phyloP scores from a whole-genome alignment of 306 rosid species.

The Parietaria judaica region DNA sequence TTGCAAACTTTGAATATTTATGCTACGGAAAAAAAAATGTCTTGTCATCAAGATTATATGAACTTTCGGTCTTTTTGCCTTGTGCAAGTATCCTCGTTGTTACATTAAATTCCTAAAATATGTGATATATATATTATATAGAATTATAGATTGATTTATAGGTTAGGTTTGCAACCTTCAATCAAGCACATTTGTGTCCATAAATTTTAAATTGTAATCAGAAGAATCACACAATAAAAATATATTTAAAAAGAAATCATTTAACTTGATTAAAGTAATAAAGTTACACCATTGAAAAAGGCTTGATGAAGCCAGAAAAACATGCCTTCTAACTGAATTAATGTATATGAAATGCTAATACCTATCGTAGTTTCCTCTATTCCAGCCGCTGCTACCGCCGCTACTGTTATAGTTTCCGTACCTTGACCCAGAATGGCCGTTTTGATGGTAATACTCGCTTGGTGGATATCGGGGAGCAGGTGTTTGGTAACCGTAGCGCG shows the following conservation, averaged over 20 bases:
- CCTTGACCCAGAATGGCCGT: constrained; percentile 44
- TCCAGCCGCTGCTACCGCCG: constrained; percentile 32
- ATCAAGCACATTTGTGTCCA: too few relatives aligned
- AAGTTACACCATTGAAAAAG: neutral
- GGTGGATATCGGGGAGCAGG: constrained; percentile 28
- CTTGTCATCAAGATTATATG: too few relatives aligned
- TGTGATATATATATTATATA: too few relatives aligned
- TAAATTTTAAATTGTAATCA: too few relatives aligned
- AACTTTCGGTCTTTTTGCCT: too few relatives aligned
- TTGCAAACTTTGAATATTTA: too few relatives aligned
- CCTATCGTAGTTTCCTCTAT: constrained; percentile 37
- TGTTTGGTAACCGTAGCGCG: constrained; percentile 23
- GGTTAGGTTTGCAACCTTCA: too few relatives aligned
- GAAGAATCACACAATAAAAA: too few relatives aligned
- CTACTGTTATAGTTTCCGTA: constrained; percentile 35
- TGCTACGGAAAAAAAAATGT: too few relatives aligned
- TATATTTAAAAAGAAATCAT: neutral
- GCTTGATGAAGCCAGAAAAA: neutral
- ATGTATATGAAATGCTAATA: constrained; percentile 28
- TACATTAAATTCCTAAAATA: too few relatives aligned
- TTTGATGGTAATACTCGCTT: constrained; percentile 23
- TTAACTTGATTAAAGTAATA: neutral
- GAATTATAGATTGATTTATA: too few relatives aligned
- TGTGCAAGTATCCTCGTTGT: too few relatives aligned
- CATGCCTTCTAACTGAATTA: neutral